These are phyloP conservation scores for Pichia insulana DNA, from an alignment of 805 yeast species.

Conservation along the genomic window DNA sequence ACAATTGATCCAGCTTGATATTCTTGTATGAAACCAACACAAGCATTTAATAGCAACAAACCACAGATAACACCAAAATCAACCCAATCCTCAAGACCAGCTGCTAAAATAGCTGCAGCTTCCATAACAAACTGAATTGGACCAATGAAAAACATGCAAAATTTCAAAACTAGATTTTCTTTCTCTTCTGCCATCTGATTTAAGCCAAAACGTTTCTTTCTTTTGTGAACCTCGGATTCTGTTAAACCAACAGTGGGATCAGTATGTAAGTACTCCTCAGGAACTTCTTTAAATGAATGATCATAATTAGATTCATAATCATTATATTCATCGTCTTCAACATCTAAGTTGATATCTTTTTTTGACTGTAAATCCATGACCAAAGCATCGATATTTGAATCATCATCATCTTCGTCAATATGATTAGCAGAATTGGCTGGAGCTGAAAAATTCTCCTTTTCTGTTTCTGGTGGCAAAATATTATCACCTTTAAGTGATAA, in stretches of 20 bases:
- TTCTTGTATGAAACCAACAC: slow-evolving; percentile 89
- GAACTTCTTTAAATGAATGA: slow-evolving; percentile 62
- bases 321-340: slow-evolving; percentile 35
- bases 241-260: slow-evolving; percentile 69
- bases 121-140: slow-evolving; percentile 96
- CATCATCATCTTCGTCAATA: slow-evolving; percentile 30
- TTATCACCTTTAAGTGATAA: no score
- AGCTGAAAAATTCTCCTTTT: background rate
- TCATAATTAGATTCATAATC: slow-evolving; percentile 31
- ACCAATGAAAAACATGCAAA: slow-evolving; percentile 80
- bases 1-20: slow-evolving; percentile 95
- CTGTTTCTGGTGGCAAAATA: no score
- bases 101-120: slow-evolving; percentile 90
- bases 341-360: slow-evolving; percentile 37
- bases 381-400: slow-evolving; percentile 58
- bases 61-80: slow-evolving; percentile 93
- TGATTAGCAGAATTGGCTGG: slow-evolving; percentile 25
- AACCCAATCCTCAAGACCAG: slow-evolving; percentile 94
- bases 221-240: slow-evolving; percentile 62
- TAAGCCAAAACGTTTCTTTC: slow-evolving; percentile 83
- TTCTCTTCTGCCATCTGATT: slow-evolving; percentile 86
- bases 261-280: slow-evolving; percentile 77
- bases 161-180: slow-evolving; percentile 70
- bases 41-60: slow-evolving; percentile 71
- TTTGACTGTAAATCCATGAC: slow-evolving; percentile 71